phyloP scores from a whole-genome alignment of 208 protist species.

The Trypanosomatidae sp. region DNA sequence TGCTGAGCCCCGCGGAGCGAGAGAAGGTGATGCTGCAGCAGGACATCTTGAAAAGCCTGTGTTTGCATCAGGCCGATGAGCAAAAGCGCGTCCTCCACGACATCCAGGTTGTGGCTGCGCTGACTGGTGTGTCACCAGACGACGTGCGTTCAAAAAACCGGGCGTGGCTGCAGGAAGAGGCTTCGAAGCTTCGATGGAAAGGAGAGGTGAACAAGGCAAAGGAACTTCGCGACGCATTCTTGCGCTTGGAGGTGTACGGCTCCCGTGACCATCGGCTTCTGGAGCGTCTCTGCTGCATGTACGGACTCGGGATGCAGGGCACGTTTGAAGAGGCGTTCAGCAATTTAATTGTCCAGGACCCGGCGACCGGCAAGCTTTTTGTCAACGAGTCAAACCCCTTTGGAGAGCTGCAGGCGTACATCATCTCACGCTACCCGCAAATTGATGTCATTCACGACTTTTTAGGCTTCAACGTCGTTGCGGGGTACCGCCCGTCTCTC shows the following conservation, averaged over 20 bases:
- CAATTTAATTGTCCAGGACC: slow-evolving; percentile 73
- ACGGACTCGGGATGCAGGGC: slow-evolving; percentile 68
- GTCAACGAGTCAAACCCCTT: slow-evolving; percentile 68
- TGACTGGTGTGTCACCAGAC: slow-evolving; percentile 46
- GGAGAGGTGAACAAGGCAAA: slow-evolving; percentile 84
- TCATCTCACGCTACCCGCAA: slow-evolving; percentile 57
- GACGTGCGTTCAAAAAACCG: slow-evolving; percentile 60
- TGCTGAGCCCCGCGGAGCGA: slow-evolving; percentile 40
- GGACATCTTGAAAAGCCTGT: slow-evolving; percentile 67
- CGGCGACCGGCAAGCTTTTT: slow-evolving; percentile 37
- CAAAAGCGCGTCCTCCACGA: slow-evolving; percentile 42
- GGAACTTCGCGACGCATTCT: slow-evolving; percentile 80
- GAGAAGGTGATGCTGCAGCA: slow-evolving; percentile 62
- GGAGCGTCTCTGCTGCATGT: slow-evolving; percentile 82
- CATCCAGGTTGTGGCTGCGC: slow-evolving; percentile 36
- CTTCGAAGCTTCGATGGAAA: slow-evolving; percentile 80
- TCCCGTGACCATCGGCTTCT: slow-evolving; percentile 67
- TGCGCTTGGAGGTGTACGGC: slow-evolving; percentile 74
- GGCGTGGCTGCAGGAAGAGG: slow-evolving; percentile 76
- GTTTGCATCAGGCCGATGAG: slow-evolving; percentile 44
- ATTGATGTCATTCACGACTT: slow-evolving; percentile 85
- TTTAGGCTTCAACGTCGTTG: slow-evolving; percentile 65
- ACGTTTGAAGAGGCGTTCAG: slow-evolving; percentile 81
- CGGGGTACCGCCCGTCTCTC: slow-evolving; percentile 71
- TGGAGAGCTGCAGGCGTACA: slow-evolving; percentile 47